phyloP scores from a whole-genome alignment of 2,329 filamentous ascomycete species.

The Cladosporium oxysporum region DNA sequence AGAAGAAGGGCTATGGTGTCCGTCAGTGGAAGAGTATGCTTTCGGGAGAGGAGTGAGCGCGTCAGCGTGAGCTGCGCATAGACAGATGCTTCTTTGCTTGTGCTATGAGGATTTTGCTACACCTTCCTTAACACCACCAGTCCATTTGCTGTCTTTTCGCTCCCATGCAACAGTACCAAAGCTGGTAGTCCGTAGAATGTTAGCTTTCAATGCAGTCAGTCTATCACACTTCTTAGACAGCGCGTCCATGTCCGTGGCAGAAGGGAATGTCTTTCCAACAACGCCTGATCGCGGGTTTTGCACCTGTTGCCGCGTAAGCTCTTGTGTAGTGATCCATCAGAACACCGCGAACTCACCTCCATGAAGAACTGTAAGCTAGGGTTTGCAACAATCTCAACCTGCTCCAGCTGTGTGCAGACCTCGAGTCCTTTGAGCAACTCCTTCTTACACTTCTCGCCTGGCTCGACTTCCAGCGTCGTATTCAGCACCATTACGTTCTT shows the following conservation, averaged over 20 bases:
- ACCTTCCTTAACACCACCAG: conserved; percentile 17
- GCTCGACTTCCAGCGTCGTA: too few relatives aligned
- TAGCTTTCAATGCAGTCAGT: conserved; percentile 41
- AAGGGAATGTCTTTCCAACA: conserved; percentile 38
- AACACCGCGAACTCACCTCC: conserved; percentile 35
- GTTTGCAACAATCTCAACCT: conserved; percentile 44
- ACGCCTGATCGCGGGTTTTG: conserved; percentile 33
- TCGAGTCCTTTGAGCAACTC: conserved; percentile 37
- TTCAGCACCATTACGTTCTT: too few relatives aligned
- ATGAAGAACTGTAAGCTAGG: conserved; percentile 42
- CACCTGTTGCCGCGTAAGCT: conserved; percentile 25
- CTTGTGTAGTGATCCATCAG: too few relatives aligned
- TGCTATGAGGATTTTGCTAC: not conserved
- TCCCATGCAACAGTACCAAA: conserved; percentile 38
- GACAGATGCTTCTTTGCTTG: too few relatives aligned
- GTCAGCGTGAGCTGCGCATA: too few relatives aligned
- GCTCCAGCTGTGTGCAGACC: conserved; percentile 38
- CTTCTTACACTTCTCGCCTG: conserved; percentile 40
- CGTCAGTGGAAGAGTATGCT: too few relatives aligned
- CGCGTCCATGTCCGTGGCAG: conserved; percentile 37
- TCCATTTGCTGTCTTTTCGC: conserved; percentile 37
- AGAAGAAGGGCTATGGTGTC: too few relatives aligned
- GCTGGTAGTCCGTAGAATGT: conserved; percentile 38
- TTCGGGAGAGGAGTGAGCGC: too few relatives aligned
- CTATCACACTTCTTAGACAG: conserved; percentile 39